Evolutionary conservation across 345 rosid species (phyloP).

Genomic region (Brassica juncea): DNA sequence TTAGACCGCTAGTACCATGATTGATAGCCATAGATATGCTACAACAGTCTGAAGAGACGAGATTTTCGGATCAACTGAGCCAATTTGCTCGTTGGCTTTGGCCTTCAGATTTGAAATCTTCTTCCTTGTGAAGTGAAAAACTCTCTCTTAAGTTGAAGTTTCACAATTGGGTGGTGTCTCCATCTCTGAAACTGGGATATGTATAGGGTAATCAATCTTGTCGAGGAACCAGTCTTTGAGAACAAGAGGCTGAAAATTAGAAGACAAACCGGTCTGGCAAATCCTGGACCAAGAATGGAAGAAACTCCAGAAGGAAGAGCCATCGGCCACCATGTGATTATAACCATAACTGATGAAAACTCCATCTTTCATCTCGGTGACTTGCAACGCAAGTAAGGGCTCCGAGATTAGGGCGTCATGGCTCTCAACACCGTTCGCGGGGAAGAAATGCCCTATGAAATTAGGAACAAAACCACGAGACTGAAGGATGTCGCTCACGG

Average conservation of each 20-base stretch:
- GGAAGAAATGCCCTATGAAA: constrained; percentile 35
- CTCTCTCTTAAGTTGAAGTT: constrained; percentile 28
- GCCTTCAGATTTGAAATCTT: constrained; percentile 38
- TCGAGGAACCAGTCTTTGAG: constrained; percentile 36
- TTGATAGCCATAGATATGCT: constrained; percentile 38
- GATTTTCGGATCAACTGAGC: not conserved
- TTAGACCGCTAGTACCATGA: not conserved
- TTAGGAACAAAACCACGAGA: constrained; percentile 35
- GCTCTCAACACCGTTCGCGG: constrained; percentile 36
- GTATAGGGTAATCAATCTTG: constrained; percentile 15
- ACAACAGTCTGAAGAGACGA: constrained; percentile 44
- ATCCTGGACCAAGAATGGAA: constrained; percentile 52
- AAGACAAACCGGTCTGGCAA: not conserved
- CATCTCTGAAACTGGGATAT: constrained; percentile 32
- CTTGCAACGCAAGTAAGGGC: constrained; percentile 49
- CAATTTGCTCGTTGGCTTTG: constrained; percentile 39
- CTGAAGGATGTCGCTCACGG: constrained; percentile 34
- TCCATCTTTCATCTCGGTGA: constrained; percentile 49
- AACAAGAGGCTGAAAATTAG: constrained; percentile 10
- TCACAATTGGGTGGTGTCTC: not conserved
- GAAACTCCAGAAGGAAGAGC: constrained; percentile 51
- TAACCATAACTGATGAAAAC: constrained; percentile 48
- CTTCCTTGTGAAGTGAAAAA: constrained; percentile 40
- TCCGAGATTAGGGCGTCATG: constrained; percentile 27
- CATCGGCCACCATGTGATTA: constrained; percentile 47